Evolutionary conservation across 2,329 filamentous ascomycete genomes (phyloP), one percentile per base, ranked within the genome.

Genomic region (Pestalotiopsis sp.): DNA sequence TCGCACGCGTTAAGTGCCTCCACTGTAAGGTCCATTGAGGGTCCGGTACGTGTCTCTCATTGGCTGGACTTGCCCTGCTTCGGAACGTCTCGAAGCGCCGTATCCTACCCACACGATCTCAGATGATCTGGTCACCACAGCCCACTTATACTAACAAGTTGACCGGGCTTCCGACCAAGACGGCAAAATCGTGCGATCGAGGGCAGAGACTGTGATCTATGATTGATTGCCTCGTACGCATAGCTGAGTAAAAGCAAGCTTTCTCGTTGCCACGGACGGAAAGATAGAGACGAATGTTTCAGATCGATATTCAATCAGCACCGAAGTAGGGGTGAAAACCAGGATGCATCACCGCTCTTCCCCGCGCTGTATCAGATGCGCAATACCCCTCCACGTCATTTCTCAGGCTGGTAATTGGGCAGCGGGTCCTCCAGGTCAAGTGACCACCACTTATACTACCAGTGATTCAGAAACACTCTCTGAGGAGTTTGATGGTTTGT

Each of bases 11-110:
- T 30, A 22, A 20, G 20, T 62, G 65, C 56, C 14, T 52, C 58
- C n/a, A 61, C 67, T 65, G 65, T 67, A 65, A 39, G 56, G 11
- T 67, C 68, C 58, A 38, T 20, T 64, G 66, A 40, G 65, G 44
- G 48, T 17, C 44, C 13, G 68, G 72, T 66, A 69, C 26, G 6
- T 68, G 60, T 35, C 58, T 61, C 39, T 26, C 67, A 73, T 73
- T 73, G 71, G 72, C 11, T 60, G 66, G 48, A 39, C 38, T 67
- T 70, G 69, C 70, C 67, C 26, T 59, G 39, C 26, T 26, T 65
- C 20, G 30, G 64, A 59, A 59, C 69, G 65, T 68, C 61, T 69
- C 66, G 69, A 74, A 74, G 72, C 72, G 72, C 72, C 64, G 59
- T 72, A 74, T 70, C 70, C 71, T 70, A 68, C 71, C 44, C 66